Conservation (phyloP, 768 basidiomycete genomes). For the Lepiota venenata region DNA sequence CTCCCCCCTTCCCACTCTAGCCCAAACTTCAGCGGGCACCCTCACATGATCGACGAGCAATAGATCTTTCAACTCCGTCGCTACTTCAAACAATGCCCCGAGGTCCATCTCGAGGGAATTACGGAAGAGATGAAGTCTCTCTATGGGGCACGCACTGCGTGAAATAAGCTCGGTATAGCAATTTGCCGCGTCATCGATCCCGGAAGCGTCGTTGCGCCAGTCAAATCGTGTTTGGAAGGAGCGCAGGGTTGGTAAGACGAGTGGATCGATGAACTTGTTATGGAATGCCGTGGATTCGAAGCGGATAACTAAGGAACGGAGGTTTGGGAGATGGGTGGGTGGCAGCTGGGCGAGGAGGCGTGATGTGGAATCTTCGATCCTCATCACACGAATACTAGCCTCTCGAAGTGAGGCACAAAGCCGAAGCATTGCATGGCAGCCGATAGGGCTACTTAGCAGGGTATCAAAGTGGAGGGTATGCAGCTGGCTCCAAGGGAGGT, state of each 20-base stretch:
- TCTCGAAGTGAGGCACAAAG: not conserved
- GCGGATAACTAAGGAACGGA: not conserved
- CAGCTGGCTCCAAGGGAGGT: slow-evolving; percentile 18
- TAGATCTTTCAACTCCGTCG: slow-evolving; percentile 1
- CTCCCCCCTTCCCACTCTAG: slow-evolving; percentile 1
- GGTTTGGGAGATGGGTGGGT: not conserved
- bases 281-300: slow-evolving; percentile 7
- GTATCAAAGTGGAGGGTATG: slow-evolving; percentile 13
- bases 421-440: slow-evolving; percentile 9
- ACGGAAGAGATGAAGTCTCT: slow-evolving; percentile 5
- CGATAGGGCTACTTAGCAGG: slow-evolving; percentile 5
- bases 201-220: slow-evolving; percentile 1
- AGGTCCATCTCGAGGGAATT: slow-evolving; percentile 10
- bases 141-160: slow-evolving; percentile 9
- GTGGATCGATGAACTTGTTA: slow-evolving; percentile 8
- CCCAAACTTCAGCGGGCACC: not conserved
- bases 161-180: slow-evolving; percentile 7
- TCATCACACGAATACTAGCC: slow-evolving; percentile 3
- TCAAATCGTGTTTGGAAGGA: slow-evolving; percentile 10
- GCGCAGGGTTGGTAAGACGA: slow-evolving; percentile 5
- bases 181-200: not conserved
- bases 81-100: not conserved
- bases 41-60: slow-evolving; percentile 7
- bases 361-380: slow-evolving; percentile 6
- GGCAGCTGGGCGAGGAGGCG: not conserved